phyloP scores from a whole-genome alignment of 2,329 filamentous ascomycete species.

The Hysterium pulicare region DNA sequence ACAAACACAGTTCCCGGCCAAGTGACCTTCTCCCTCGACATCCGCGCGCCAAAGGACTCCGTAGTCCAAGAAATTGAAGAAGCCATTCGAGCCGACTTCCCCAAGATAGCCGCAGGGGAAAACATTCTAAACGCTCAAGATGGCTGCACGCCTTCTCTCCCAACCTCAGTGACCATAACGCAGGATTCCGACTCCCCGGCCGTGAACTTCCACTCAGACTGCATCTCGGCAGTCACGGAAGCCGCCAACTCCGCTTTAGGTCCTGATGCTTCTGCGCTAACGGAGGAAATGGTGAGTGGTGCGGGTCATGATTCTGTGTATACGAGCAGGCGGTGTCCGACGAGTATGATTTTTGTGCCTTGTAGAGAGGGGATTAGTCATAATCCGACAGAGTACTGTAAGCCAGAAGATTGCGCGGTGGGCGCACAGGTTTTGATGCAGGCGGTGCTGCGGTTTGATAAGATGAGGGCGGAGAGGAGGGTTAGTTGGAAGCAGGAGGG shows the following conservation, averaged over 20 bases:
- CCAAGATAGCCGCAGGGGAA: conserved; percentile 56
- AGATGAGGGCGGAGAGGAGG: conserved; percentile 37
- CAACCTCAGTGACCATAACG: conserved; percentile 55
- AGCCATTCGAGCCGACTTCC: conserved; percentile 57
- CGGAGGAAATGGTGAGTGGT: conserved; percentile 59
- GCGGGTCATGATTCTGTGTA: conserved; percentile 61
- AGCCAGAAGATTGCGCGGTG: conserved; percentile 45
- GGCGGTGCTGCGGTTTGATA: conserved; percentile 49
- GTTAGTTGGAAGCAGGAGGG: conserved; percentile 6
- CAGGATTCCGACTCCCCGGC: conserved; percentile 59
- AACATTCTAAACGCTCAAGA: conserved; percentile 48
- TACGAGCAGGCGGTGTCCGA: conserved; percentile 42
- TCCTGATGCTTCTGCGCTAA: conserved; percentile 47
- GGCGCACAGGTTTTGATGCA: conserved; percentile 50
- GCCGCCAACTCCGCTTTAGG: conserved; percentile 60
- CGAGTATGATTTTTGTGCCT: conserved; percentile 49
- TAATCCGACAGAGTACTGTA: conserved; percentile 46
- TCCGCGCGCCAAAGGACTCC: conserved; percentile 57
- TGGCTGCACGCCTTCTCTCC: conserved; percentile 46
- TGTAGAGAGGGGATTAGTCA: conserved; percentile 48
- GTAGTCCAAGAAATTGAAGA: conserved; percentile 57
- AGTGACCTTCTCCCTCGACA: conserved; percentile 66
- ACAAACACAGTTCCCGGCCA: conserved; percentile 71
- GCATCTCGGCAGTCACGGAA: conserved; percentile 61
- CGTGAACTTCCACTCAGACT: conserved; percentile 63